phyloP scores from a whole-genome alignment of 768 basidiomycete species.

The Sarcodon sp. region DNA sequence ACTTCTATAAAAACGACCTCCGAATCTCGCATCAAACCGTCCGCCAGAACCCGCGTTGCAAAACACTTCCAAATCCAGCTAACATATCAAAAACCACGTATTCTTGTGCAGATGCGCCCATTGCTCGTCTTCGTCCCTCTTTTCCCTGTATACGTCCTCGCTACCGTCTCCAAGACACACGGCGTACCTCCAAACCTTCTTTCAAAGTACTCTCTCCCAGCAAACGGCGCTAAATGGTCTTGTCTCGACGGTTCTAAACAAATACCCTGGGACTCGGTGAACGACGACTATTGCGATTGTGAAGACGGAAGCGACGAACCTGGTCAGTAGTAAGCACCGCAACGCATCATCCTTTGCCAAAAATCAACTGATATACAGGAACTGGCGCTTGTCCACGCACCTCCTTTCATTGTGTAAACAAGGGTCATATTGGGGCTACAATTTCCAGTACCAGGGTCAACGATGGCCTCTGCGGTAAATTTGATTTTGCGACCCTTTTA shows the following conservation, averaged over 20 bases:
- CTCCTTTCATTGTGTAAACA: conserved; percentile 76
- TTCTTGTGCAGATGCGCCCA: conserved; percentile 8
- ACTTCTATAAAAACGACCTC: no score
- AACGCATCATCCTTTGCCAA: conserved; percentile 1
- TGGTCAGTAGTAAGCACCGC: conserved; percentile 29
- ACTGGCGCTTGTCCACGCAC: conserved; percentile 74
- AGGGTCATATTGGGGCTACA: conserved; percentile 72
- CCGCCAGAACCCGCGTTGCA: no score
- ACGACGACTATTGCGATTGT: conserved; percentile 95
- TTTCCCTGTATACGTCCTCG: conserved; percentile 10
- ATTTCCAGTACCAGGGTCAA: conserved; percentile 77
- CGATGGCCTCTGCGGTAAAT: conserved; percentile 88
- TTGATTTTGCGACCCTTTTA: background rate
- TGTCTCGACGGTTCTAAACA: conserved; percentile 74
- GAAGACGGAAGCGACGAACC: conserved; percentile 93
- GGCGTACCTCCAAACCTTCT: conserved; percentile 46
- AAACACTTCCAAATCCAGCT: background rate
- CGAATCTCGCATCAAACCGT: no score
- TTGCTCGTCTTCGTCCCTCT: conserved; percentile 11
- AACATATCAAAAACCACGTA: background rate
- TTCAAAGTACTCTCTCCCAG: conserved; percentile 41
- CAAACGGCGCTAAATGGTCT: conserved; percentile 43
- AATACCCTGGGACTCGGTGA: conserved; percentile 72
- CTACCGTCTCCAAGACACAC: conserved; percentile 30
- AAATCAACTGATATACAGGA: conserved; percentile 27